Conservation (phyloP, 2,329 filamentous ascomycete genomes). For the Didymella sp. region DNA sequence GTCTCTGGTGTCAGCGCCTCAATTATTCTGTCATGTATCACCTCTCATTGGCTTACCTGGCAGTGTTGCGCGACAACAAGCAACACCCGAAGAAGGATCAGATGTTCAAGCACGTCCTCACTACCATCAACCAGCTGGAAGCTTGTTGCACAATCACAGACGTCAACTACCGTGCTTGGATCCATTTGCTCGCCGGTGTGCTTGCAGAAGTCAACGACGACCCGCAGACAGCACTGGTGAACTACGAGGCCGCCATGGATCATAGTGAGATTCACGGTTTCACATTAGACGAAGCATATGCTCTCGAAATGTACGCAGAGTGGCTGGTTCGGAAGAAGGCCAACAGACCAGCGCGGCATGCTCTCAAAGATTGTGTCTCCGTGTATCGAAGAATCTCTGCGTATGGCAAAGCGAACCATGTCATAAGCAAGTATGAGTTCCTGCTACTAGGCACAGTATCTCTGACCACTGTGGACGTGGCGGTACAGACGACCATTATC, state of each 20-base stretch:
- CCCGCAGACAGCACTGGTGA: constrained; percentile 61
- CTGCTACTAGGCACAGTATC: constrained; percentile 70
- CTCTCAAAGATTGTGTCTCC: constrained; percentile 70
- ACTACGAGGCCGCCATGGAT: constrained; percentile 75
- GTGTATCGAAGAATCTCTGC: constrained; percentile 75
- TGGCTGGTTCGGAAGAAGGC: constrained; percentile 71
- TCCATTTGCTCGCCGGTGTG: constrained; percentile 71
- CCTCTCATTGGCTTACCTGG: constrained; percentile 52
- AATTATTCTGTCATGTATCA: constrained; percentile 54
- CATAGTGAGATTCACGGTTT: constrained; percentile 73
- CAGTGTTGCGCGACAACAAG: constrained; percentile 49
- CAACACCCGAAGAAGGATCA: constrained; percentile 51
- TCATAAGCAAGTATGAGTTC: constrained; percentile 72
- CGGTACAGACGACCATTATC: constrained; percentile 73
- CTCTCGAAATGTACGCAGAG: constrained; percentile 76
- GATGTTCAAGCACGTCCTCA: constrained; percentile 61
- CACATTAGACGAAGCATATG: constrained; percentile 73
- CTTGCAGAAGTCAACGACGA: constrained; percentile 67
- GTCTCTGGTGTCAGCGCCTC: constrained; percentile 54
- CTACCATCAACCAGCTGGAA: constrained; percentile 67
- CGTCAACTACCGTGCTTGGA: constrained; percentile 76
- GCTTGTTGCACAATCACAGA: constrained; percentile 69
- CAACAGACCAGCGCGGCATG: constrained; percentile 71
- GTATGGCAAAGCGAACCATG: constrained; percentile 70
- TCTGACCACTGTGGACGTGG: constrained; percentile 66